These are phyloP conservation scores for Paecilomyces variotii DNA, from an alignment of 2,329 filamentous ascomycete species.

Conservation along the genomic window DNA sequence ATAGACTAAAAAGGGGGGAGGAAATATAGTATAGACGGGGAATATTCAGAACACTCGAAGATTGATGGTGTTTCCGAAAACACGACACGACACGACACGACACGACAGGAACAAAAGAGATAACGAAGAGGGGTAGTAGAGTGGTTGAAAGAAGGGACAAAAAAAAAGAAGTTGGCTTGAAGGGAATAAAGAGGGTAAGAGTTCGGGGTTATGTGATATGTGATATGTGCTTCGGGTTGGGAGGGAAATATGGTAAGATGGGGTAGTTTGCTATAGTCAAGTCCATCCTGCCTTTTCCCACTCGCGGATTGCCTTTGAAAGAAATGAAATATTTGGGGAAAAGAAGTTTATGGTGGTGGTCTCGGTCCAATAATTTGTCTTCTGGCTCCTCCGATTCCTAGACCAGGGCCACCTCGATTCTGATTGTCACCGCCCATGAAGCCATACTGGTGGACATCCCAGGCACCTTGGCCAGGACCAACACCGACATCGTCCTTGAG, in stretches of 20 bases:
- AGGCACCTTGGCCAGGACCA: slow-evolving; percentile 42
- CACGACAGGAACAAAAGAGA: not conserved
- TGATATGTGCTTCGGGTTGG: not conserved
- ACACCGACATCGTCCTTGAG: slow-evolving; percentile 34
- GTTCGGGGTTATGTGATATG: not conserved
- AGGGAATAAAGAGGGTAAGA: not conserved
- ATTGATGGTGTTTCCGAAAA: not conserved
- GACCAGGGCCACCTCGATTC: slow-evolving; percentile 44
- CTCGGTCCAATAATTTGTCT: slow-evolving; percentile 58
- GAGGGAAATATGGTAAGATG: not conserved
- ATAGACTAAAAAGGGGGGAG: not conserved
- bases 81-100: too few relatives aligned
- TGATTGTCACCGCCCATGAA: slow-evolving; percentile 56
- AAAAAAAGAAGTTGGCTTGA: not conserved
- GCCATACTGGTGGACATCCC: slow-evolving; percentile 60
- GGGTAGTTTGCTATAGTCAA: not conserved
- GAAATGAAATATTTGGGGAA: not conserved
- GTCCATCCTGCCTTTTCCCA: not conserved
- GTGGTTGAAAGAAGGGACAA: not conserved
- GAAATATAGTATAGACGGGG: not conserved
- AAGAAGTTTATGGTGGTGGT: slow-evolving; percentile 32
- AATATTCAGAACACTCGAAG: not conserved
- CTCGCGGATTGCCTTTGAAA: not conserved
- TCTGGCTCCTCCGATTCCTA: slow-evolving; percentile 48
- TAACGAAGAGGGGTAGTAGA: not conserved